Conservation (phyloP, 768 basidiomycete genomes). For the Hemileccinum rubropunctum region DNA sequence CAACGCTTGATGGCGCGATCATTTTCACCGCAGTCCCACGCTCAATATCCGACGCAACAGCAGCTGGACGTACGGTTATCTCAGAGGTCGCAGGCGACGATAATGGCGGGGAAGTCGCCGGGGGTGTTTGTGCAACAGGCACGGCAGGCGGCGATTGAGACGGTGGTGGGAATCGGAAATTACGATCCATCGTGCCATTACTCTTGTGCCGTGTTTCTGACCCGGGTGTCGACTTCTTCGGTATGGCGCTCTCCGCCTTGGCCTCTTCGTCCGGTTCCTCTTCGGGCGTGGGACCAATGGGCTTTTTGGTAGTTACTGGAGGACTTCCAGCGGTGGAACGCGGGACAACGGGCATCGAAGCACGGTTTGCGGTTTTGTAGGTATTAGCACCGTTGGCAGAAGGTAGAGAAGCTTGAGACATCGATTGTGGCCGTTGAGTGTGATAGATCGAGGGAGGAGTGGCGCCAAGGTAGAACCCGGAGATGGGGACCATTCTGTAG, state of each 20-base stretch:
- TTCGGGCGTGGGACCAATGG: constrained; percentile 54
- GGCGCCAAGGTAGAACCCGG: constrained; percentile 76
- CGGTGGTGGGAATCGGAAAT: constrained; percentile 64
- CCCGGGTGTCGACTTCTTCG: constrained; percentile 10
- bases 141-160: constrained; percentile 12
- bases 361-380: constrained; percentile 46
- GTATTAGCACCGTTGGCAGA: constrained; percentile 31
- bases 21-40: constrained; percentile 27
- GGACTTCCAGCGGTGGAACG: constrained; percentile 42
- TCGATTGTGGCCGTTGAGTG: constrained; percentile 61
- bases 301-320: constrained; percentile 33
- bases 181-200: constrained; percentile 74
- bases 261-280: constrained; percentile 38
- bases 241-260: constrained; percentile 30
- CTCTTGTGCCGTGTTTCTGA: constrained; percentile 39
- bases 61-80: constrained; percentile 9
- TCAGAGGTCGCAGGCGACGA: constrained; percentile 23
- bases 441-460: constrained; percentile 43
- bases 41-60: constrained; percentile 6
- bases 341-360: constrained; percentile 65
- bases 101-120: constrained; percentile 33
- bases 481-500: constrained; percentile 81
- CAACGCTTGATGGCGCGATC: constrained; percentile 61
- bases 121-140: constrained; percentile 4
- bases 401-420: constrained; percentile 65